Evolutionary conservation across 2,329 filamentous ascomycete species (phyloP), one percentile per base, ranked within the genome.

Genomic region (Nigrospora oryzae): DNA sequence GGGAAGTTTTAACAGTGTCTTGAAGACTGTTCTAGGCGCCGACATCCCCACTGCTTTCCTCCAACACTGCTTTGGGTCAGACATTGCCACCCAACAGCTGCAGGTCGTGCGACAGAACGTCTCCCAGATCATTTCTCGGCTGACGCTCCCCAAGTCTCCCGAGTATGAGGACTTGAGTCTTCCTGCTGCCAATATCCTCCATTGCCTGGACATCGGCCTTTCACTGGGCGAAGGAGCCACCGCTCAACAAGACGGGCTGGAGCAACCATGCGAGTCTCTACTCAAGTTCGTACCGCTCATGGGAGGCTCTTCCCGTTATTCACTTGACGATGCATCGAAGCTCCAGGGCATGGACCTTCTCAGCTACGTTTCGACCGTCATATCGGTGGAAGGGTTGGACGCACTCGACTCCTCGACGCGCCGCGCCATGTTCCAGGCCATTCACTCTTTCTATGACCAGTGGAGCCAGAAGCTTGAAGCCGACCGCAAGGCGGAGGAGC

Each of bases 91-190:
- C 2, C 64, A 72, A 51, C 70, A 75, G 38, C 54, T 80, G 43
- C 61, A 71, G 28, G 66, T 80, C 2, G 63, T 80, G 14, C 69
- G 69, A 44, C 68, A 73, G 48, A 79, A 77, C 44, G 67, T 93
- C n/a, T 66, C 70, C 7, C 80, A 86, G 49, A 78, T 95, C 35
- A 78, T 86, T 41, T 69, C 75, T 44, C 79, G 90, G 38, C 73
- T 98, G 8, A 75, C 73, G 7, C 38, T 28, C 2, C 71, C 77
- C 30, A 74, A 81, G 33, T 94, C 89, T 58, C 76, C 81, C 35
- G 81, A 81, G 13, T 97, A 96, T 56, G 86, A 89, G 49, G 93
- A 98, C 58, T 79, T 97, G 53, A 86, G 85, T 0, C 73, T 78
- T 38, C 90, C 89, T 4, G 75, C 89, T 11, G 73, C 89, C 38